Base-by-base conservation (phyloP, 768 basidiomycete species). In the Holtermanniella nyarrowii region DNA sequence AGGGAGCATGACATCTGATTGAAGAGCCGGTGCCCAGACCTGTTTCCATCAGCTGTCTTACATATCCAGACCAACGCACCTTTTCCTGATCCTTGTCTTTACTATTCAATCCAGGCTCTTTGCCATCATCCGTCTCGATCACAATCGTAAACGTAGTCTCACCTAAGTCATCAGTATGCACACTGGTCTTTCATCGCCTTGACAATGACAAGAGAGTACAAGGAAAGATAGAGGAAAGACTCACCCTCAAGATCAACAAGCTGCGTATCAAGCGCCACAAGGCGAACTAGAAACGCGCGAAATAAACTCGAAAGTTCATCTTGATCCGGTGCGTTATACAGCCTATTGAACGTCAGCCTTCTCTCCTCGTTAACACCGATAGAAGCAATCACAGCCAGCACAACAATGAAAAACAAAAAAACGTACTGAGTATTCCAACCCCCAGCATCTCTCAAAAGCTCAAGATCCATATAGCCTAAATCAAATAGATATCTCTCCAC, bases 401-500 rank as follows among this genome's bases (percentile, higher is more conserved):
- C 31, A 37, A 20, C 23, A 20, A 20, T 16, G 14, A 49, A 44
- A 21, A 14, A 22, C 26, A 16, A n/a, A 26, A 23, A 55, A n/a
- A 25, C 21, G 52, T 43, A 23, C n/a, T n/a, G n/a, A n/a, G n/a
- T n/a, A n/a, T n/a, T n/a, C n/a, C n/a, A n/a, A n/a, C n/a, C n/a
- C n/a, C n/a, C n/a, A n/a, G n/a, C 24, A 88, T 79, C 37, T 39
- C 48, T 5, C 22, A 62, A 44, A 46, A 46, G 52, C 13, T 55
- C 53, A 26, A 65, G 23, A 42, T 45, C 66, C 80, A 91, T 83
- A 68, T 78, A 84, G 54, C 84, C 82, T n/a, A 93, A 68, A 21
- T 87, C 82, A 68, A 95, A 88, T 18, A 93, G 78, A 69, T 86
- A 95, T 2, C 90, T 79, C 68, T 97, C 91, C n/a, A 95, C 73